These are phyloP conservation scores for Colletotrichum sp. DNA, from an alignment of 2,329 filamentous ascomycete species.

Conservation along the genomic window DNA sequence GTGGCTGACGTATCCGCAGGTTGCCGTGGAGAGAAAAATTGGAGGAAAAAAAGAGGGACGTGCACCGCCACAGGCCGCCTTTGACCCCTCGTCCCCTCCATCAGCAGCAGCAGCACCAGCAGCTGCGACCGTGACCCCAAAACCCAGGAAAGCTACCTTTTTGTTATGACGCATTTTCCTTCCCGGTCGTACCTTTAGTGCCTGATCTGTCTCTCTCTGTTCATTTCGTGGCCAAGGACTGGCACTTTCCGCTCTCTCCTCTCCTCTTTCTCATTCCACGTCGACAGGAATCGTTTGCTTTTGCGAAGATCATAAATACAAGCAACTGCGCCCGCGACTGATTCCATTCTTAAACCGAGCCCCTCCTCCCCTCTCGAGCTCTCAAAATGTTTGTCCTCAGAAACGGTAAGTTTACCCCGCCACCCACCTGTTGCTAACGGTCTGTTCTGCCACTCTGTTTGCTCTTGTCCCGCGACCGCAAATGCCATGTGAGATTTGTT, in stretches of 20 bases:
- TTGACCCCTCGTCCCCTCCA: constrained; percentile 22
- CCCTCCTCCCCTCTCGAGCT: not conserved
- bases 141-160: constrained; percentile 8
- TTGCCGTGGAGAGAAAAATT: constrained; percentile 17
- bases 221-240: constrained; percentile 16
- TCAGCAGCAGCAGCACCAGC: not conserved
- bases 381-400: constrained; percentile 43
- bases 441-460: not conserved
- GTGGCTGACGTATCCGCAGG: constrained; percentile 10
- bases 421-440: not conserved
- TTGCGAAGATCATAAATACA: constrained; percentile 9
- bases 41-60: constrained; percentile 10
- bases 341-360: not conserved
- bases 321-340: not conserved
- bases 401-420: constrained; percentile 37
- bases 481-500: not conserved
- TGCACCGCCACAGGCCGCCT: constrained; percentile 27
- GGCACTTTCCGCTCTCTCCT: constrained; percentile 1
- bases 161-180: constrained; percentile 35
- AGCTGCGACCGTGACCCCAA: not conserved
- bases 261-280: not conserved
- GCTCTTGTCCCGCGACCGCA: not conserved
- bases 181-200: not conserved
- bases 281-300: constrained; percentile 5
- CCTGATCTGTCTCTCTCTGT: constrained; percentile 8